Evolutionary conservation across 202 grass and related monocot species (phyloP).

Genomic region (Bolboschoenoplectus hybrid): DNA sequence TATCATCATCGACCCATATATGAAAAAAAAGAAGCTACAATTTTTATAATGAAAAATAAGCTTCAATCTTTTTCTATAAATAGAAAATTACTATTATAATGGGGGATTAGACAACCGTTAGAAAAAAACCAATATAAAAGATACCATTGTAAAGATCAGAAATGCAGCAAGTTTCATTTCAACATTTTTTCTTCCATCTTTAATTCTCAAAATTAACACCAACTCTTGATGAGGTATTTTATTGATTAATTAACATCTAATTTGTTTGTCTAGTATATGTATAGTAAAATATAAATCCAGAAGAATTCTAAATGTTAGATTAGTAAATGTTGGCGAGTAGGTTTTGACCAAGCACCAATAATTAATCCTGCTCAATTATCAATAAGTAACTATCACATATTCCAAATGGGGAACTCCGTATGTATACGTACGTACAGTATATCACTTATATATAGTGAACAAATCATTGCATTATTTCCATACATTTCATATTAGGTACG

Average conservation of each 20-base stretch:
- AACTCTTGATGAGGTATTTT: too few relatives aligned
- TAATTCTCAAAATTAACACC: neutral
- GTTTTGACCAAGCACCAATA: neutral
- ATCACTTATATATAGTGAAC: neutral
- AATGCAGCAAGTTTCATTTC: neutral
- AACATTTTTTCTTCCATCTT: neutral
- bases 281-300: neutral
- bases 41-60: too few relatives aligned
- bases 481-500: slow-evolving; percentile 1
- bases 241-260: neutral
- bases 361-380: neutral
- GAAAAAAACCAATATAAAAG: too few relatives aligned
- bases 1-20: too few relatives aligned
- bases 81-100: too few relatives aligned
- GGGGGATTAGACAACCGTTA: too few relatives aligned
- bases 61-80: too few relatives aligned
- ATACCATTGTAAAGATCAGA: too few relatives aligned
- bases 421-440: neutral
- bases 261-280: neutral
- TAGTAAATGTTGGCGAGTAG: neutral
- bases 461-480: neutral
- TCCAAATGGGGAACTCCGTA: neutral
- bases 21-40: too few relatives aligned
- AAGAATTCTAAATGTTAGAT: neutral
- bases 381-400: neutral